These are phyloP conservation scores for Saccharomyces hybrid DNA, from an alignment of 1,139 yeast species.

Conservation along the genomic window DNA sequence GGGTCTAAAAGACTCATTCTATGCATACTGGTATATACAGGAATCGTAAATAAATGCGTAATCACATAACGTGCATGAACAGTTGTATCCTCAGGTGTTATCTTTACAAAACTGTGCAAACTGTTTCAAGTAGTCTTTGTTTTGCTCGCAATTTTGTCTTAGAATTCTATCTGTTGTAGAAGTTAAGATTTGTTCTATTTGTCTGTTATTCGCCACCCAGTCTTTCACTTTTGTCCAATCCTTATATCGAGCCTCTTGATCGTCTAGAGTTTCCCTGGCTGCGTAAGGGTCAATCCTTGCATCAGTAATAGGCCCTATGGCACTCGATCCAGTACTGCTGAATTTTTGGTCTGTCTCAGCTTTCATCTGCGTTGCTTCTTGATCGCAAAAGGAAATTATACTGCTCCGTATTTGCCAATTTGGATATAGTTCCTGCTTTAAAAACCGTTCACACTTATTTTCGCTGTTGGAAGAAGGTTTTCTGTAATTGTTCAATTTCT, in stretches of 20 bases:
- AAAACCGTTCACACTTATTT: constrained; percentile 30
- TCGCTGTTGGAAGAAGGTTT: constrained; percentile 3
- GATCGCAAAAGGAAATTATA: constrained; percentile 36
- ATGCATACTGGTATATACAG: neutral
- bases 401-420: constrained; percentile 37
- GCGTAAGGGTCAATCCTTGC: constrained; percentile 43
- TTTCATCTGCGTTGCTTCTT: constrained; percentile 26
- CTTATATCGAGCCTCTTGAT: constrained; percentile 25
- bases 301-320: constrained; percentile 16
- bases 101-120: constrained; percentile 14
- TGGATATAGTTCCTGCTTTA: constrained; percentile 34
- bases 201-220: constrained; percentile 36
- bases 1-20: neutral
- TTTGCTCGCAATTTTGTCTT: constrained; percentile 34
- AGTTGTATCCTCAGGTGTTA: neutral
- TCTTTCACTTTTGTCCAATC: constrained; percentile 28
- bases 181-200: constrained; percentile 37
- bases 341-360: constrained; percentile 22
- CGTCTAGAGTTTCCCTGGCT: constrained; percentile 32
- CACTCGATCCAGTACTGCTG: constrained; percentile 8
- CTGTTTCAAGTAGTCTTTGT: constrained; percentile 21
- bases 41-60: neutral
- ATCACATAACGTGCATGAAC: neutral
- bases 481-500: constrained; percentile 33
- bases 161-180: constrained; percentile 33